phyloP scores from a whole-genome alignment of 345 rosid species.

The Nephelium lappaceum region DNA sequence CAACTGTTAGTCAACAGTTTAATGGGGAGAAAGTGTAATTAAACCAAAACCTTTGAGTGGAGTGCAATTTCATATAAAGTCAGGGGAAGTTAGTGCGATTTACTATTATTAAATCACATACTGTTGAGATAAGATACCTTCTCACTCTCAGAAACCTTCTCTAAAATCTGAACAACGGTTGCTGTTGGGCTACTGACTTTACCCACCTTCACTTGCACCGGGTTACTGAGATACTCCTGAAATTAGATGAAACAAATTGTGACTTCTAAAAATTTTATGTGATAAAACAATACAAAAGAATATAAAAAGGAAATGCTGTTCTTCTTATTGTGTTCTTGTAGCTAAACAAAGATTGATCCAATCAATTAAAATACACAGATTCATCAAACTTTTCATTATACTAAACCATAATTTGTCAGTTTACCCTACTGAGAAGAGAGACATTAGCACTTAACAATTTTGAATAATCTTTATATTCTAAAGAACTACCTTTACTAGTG shows the following conservation, averaged over 20 bases:
- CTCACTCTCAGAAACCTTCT: constrained; percentile 42
- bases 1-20: no score
- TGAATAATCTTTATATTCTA: background rate
- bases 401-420: background rate
- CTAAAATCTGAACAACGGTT: constrained; percentile 35
- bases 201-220: constrained; percentile 48
- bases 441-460: background rate
- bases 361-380: background rate
- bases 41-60: no score
- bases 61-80: no score
- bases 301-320: background rate
- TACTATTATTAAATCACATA: background rate
- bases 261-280: background rate
- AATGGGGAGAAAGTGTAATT: no score
- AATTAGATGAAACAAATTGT: constrained; percentile 7
- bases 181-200: constrained; percentile 49
- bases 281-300: background rate
- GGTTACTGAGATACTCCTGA: constrained; percentile 43
- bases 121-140: constrained; percentile 31
- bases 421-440: background rate
- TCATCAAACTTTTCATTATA: background rate
- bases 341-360: background rate
- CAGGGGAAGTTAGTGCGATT: no score
- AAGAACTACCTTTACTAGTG: background rate
- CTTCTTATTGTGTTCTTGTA: background rate